Evolutionary conservation across 495 filamentous ascomycete genomes (phyloP).

Genomic region (Neurospora intermedia): DNA sequence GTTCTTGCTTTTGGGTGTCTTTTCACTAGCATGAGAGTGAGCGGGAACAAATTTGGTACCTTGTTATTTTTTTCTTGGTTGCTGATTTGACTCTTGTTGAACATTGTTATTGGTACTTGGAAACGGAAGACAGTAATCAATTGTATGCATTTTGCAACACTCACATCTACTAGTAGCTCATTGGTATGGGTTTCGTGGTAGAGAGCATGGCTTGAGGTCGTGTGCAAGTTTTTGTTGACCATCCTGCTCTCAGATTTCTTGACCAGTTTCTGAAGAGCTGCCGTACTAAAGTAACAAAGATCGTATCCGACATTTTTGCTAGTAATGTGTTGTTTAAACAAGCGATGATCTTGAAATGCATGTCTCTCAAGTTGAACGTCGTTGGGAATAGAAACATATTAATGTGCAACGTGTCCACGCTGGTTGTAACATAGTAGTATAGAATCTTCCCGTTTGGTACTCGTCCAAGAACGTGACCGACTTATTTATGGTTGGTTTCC

Average conservation of each 20-base stretch:
- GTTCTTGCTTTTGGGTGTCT: background rate
- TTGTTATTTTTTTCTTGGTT: background rate
- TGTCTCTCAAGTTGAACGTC: background rate
- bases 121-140: background rate
- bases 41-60: background rate
- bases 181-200: background rate
- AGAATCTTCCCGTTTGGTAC: background rate
- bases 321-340: background rate
- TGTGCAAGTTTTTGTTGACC: background rate
- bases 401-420: background rate
- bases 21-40: background rate
- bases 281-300: background rate
- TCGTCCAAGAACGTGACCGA: background rate
- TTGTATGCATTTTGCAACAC: background rate
- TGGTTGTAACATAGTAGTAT: background rate
- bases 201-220: background rate
- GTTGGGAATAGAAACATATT: background rate
- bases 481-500: background rate
- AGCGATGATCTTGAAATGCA: background rate
- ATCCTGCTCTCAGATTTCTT: background rate
- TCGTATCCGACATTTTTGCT: background rate
- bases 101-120: background rate
- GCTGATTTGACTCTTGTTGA: background rate
- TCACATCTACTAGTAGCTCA: background rate
- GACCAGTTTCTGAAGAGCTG: background rate